These are phyloP conservation scores for Verticillium longisporum DNA, from an alignment of 2,329 filamentous ascomycete genomes.

Conservation along the genomic window DNA sequence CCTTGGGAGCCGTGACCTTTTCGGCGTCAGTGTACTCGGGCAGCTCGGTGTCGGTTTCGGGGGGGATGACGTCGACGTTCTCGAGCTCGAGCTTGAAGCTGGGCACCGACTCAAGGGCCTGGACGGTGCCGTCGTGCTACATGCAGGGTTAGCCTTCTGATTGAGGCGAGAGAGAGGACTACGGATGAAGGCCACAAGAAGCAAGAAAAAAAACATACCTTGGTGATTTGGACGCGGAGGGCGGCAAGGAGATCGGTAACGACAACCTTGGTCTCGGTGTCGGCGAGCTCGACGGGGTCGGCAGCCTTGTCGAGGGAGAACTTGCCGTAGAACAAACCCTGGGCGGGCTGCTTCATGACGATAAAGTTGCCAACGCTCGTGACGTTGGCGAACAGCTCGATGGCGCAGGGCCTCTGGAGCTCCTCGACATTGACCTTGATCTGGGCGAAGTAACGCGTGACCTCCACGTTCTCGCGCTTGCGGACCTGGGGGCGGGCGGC, in stretches of 20 bases:
- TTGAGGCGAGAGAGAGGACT: background rate
- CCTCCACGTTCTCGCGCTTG: background rate
- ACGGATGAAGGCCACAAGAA: background rate
- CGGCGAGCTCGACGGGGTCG: background rate
- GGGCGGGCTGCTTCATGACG: constrained; percentile 17
- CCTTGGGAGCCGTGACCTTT: background rate
- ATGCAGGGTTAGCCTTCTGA: background rate
- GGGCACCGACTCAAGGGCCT: constrained; percentile 17
- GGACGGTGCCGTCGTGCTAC: constrained; percentile 23
- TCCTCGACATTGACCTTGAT: constrained; percentile 28
- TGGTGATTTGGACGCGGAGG: constrained; percentile 24
- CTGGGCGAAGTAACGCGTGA: constrained; percentile 26
- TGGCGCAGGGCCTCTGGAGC: constrained; percentile 26
- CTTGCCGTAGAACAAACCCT: constrained; percentile 1
- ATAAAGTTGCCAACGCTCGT: constrained; percentile 27
- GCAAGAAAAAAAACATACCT: constrained; percentile 15
- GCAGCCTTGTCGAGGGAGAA: constrained; percentile 2
- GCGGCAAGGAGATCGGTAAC: background rate
- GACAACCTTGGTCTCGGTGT: background rate
- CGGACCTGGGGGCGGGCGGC: background rate
- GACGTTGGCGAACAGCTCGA: constrained; percentile 19
- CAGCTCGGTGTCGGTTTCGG: constrained; percentile 17
- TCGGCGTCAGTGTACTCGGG: constrained; percentile 15
- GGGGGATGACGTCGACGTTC: constrained; percentile 20
- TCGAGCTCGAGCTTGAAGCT: constrained; percentile 31